A percentile compares a stretch with the other conserved stretches of the same genome.
Evolutionary conservation across 805 yeast genomes (phyloP).

Genomic region (Saccharomycopsis oosterbeekiorum): DNA sequence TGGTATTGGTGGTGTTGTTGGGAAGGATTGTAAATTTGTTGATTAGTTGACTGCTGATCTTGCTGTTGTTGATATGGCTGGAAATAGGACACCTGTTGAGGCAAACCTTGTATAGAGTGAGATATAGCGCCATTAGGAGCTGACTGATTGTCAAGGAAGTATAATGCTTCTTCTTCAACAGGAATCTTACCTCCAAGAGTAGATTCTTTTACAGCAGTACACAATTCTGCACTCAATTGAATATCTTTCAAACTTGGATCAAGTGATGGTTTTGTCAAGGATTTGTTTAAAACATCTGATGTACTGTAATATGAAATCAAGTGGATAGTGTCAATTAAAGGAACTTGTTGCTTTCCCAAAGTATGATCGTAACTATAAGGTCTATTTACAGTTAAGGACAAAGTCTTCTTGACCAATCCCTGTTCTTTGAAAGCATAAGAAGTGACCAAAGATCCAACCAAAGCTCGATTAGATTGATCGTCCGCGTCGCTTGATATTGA

Average conservation of each 20-base stretch:
- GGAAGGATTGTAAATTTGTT: not conserved
- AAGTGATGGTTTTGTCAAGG: conserved; percentile 48
- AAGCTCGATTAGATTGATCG: conserved; percentile 27
- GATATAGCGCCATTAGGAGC: conserved; percentile 8
- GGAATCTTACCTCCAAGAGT: conserved; percentile 46
- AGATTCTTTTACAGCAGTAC: conserved; percentile 48
- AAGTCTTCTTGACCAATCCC: conserved; percentile 77
- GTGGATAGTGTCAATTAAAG: conserved; percentile 44
- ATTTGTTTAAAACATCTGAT: conserved; percentile 56
- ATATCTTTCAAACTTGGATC: conserved; percentile 40
- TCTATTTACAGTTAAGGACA: conserved; percentile 48
- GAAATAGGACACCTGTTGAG: conserved; percentile 18
- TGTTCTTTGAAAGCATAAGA: conserved; percentile 56
- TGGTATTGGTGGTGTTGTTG: conserved; percentile 10
- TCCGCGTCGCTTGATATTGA: not conserved
- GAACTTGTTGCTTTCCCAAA: not conserved
- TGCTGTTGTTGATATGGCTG: conserved; percentile 9
- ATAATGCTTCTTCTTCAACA: conserved; percentile 41
- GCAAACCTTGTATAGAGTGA: conserved; percentile 18
- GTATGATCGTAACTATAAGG: not conserved
- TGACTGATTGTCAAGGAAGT: conserved; percentile 30
- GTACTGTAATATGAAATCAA: conserved; percentile 71
- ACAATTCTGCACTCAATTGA: conserved; percentile 36
- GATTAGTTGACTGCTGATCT: not conserved
- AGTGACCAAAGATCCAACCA: conserved; percentile 49